Base-by-base conservation (phyloP, 441 rosid genomes). In the Rhodomyrtus psidioides region DNA sequence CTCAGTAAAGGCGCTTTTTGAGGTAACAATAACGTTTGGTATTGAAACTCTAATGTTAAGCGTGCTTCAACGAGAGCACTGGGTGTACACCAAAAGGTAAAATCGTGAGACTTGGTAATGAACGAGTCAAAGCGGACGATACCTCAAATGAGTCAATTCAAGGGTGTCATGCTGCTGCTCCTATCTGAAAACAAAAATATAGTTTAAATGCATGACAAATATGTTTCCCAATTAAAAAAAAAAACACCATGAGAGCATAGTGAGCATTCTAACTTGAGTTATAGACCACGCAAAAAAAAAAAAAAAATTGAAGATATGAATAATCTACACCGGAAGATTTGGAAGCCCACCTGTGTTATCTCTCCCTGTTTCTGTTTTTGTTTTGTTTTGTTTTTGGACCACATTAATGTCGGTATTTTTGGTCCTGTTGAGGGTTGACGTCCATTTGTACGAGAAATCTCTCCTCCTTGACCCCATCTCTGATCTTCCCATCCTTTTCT, bases 81-180 rank as follows among this genome's bases (percentile, higher is more conserved):
- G 44, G 44, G 7, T 65, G 46, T 6, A 30, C 0, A 1, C 6
- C 14, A 65, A 34, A 65, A 19, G 23, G 30, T 3, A 30, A 62
- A 62, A 2, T 1, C 1, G 0, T 34, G 26, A 9, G 0, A 65
- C 6, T 17, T 9, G 12, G 1, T 19, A 19, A 30, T 1, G 2
- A 0, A 34, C 4, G 12, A 8, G 46, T 34, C 6, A 34, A 39
- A 34, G 26, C 4, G 6, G 7, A 34, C 1, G 10, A 34, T 34
- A 34, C 5, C 6, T 17, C 4, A 0, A 65, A 7, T 65, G 42
- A 65, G 46, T 65, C 34, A 34, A 34, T 34, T 19, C 0, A 30
- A 1, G 12, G 0, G 24, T 0, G 4, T 30, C 1, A 2, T 6
- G 10, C 14, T 65, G 19, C 19, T 34, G 6, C 76, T 34, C 26